These are phyloP conservation scores for Phaseolus coccineus DNA, from an alignment of 331 rosid genomes.

Conservation along the genomic window DNA sequence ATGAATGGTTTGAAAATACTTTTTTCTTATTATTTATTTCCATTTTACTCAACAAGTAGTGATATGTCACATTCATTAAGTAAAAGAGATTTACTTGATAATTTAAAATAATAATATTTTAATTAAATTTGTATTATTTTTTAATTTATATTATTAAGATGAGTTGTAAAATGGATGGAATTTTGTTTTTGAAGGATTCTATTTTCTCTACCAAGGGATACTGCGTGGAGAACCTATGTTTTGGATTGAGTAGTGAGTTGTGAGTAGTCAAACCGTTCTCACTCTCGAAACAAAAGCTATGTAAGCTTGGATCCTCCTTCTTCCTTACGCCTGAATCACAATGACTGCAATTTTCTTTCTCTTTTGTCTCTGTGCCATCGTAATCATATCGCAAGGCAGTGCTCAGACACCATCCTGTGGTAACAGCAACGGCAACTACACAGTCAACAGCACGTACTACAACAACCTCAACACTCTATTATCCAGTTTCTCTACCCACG, in stretches of 20 bases:
- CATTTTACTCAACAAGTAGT: too few relatives aligned
- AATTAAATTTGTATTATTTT: too few relatives aligned
- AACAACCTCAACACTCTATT: slow-evolving; percentile 48
- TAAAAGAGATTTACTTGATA: too few relatives aligned
- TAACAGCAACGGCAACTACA: slow-evolving; percentile 13
- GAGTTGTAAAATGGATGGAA: too few relatives aligned
- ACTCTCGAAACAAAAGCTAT: background rate
- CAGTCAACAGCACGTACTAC: slow-evolving; percentile 43
- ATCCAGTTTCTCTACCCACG: slow-evolving; percentile 43
- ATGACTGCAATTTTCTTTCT: background rate
- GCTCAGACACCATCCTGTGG: background rate
- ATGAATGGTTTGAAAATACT: too few relatives aligned
- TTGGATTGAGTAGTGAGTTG: background rate
- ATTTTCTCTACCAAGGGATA: too few relatives aligned
- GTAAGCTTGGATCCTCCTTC: background rate
- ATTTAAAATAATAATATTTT: too few relatives aligned
- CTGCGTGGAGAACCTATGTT: too few relatives aligned
- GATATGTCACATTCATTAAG: too few relatives aligned
- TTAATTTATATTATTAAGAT: too few relatives aligned
- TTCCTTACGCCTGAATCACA: background rate
- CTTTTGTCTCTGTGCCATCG: background rate
- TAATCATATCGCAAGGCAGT: background rate
- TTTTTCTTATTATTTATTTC: too few relatives aligned
- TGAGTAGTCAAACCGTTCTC: background rate
- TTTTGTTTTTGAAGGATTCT: too few relatives aligned